A percentile compares a stretch with the other conserved stretches of the same genome.
Conservation (phyloP, 352 stramenopile genomes). For the Globisporangium megalacanthum region DNA sequence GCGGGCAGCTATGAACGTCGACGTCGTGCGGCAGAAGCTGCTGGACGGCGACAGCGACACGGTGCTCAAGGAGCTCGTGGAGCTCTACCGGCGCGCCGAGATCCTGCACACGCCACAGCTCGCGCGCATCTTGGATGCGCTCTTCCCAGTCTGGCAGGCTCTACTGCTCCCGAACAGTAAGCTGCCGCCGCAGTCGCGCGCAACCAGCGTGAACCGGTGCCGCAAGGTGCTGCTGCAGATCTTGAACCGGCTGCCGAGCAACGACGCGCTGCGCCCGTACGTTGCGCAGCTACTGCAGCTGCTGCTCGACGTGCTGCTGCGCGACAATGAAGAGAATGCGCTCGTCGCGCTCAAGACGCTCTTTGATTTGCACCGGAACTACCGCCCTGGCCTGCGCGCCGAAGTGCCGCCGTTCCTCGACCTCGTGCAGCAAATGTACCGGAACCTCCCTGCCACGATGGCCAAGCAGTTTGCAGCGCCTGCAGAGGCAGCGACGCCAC, state of each 20-base stretch:
- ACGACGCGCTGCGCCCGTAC: conserved; percentile 93
- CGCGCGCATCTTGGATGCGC: conserved; percentile 83
- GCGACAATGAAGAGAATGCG: conserved; percentile 97
- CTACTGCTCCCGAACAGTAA: conserved; percentile 85
- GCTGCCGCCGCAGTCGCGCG: conserved; percentile 63
- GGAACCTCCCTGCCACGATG: conserved; percentile 78
- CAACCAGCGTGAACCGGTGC: conserved; percentile 83
- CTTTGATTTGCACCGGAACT: conserved; percentile 97
- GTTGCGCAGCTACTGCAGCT: conserved; percentile 89
- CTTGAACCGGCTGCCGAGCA: conserved; percentile 92
- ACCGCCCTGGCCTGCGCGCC: conserved; percentile 83
- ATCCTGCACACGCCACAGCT: conserved; percentile 90
- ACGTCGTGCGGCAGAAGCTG: conserved; percentile 82
- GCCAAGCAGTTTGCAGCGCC: conserved; percentile 78
- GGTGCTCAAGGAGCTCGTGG: conserved; percentile 80
- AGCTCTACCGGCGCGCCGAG: conserved; percentile 83
- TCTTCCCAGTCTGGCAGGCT: conserved; percentile 88
- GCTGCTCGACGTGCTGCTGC: conserved; percentile 90
- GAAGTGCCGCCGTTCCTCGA: conserved; percentile 89
- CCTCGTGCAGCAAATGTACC: conserved; percentile 89
- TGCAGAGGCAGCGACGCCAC: conserved; percentile 19
- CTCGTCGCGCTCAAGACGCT: conserved; percentile 94
- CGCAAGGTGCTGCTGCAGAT: conserved; percentile 94
- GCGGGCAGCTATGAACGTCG: conserved; percentile 69
- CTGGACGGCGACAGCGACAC: conserved; percentile 66